These are phyloP conservation scores for Gaeumannomyces sp. DNA, from an alignment of 2,329 filamentous ascomycete genomes.

Conservation along the genomic window DNA sequence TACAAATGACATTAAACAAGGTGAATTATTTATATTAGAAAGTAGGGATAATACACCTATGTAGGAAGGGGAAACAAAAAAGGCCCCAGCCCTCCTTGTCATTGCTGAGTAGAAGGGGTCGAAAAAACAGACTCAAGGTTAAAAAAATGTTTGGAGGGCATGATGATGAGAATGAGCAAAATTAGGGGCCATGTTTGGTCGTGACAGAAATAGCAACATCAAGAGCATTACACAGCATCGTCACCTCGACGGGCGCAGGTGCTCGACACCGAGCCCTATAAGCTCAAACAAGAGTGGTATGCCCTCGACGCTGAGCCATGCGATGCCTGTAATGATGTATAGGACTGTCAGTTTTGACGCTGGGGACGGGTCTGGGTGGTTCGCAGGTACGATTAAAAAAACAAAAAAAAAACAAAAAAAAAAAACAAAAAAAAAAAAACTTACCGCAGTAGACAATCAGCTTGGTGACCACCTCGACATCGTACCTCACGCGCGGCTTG, in stretches of 20 bases:
- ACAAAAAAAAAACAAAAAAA: not conserved
- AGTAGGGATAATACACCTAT: too few species aligned
- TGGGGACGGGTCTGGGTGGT: not conserved
- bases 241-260: conserved; percentile 9
- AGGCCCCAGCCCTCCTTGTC: too few species aligned
- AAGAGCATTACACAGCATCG: not conserved
- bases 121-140: too few species aligned
- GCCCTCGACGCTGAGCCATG: conserved; percentile 70
- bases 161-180: too few species aligned
- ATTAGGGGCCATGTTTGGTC: too few species aligned
- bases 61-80: too few species aligned
- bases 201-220: too few species aligned
- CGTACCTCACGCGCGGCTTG: conserved; percentile 85
- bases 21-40: too few species aligned
- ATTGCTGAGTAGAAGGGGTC: too few species aligned
- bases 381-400: too few species aligned
- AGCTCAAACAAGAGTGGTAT: conserved; percentile 67
- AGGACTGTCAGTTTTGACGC: conserved; percentile 12
- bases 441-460: conserved; percentile 87
- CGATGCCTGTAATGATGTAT: conserved; percentile 56
- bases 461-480: conserved; percentile 98
- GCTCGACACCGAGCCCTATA: conserved; percentile 28
- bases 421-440: conserved; percentile 21
- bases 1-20: too few species aligned
- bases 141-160: too few species aligned